Evolutionary conservation across 805 yeast species (phyloP), one percentile per base, ranked within the genome.

Genomic region (Saturnispora dispora): DNA sequence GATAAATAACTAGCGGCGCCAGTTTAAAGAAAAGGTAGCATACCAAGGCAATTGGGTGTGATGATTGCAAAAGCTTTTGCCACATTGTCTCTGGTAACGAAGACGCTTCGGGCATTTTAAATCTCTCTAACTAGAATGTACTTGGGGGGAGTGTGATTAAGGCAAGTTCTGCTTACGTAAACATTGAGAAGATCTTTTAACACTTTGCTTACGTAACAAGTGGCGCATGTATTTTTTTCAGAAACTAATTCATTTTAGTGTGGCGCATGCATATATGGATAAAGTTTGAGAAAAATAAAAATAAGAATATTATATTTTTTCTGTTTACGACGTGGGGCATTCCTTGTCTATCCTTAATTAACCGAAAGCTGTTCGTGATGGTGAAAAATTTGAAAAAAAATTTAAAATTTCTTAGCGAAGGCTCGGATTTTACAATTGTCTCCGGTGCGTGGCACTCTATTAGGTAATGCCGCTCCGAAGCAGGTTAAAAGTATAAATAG

Each of bases 1-100:
- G 63, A 60, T 88, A 88, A 13, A 81, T 74, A 51, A 80, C 63
- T 9, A 87, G 64, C 0, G 95, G 85, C 0, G 80, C 75, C 5
- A 82, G 52, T 50, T 93, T 71, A 63, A 87, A 77, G 28, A 73
- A 74, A 10, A 88, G 67, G 65, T 73, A 88, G 63, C 77, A 81
- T 5, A 83, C 53, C 7, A 85, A 68, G 2, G 95, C 95, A n/a
- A 85, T 68, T 1, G 95, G 95, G 62, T 87, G 96, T 27, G 93
- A 82, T 4, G 93, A 85, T 61, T 84, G 83, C 35, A 75, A 72
- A 11, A 85, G 67, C 50, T 75, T 64, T 52, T 73, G 74, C 47
- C 74, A 67, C 8, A 78, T 58, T 1, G 78, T 65, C 57, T 57
- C 52, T 3, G 66, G 57, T 6, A 59, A 45, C 3, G 60, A 53